Evolutionary conservation across 2,329 filamentous ascomycete genomes (phyloP).

Genomic region (Fusarium armeniacum): DNA sequence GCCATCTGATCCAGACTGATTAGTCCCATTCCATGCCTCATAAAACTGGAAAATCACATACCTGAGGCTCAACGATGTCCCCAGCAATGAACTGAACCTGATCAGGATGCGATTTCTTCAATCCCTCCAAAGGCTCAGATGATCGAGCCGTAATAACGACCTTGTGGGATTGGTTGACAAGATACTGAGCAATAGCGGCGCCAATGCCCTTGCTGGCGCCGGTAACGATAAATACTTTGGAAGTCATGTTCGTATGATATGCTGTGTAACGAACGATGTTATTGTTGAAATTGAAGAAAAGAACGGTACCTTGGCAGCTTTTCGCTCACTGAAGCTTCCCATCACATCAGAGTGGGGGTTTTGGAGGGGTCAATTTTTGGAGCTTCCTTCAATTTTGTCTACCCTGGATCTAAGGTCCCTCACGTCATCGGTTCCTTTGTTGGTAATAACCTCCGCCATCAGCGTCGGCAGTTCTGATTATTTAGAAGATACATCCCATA

Average conservation of each 20-base stretch:
- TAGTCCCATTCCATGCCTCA: neutral
- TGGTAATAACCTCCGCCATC: conserved; percentile 23
- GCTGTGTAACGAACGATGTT: conserved; percentile 1
- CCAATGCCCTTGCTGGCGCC: conserved; percentile 75
- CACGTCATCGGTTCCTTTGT: conserved; percentile 41
- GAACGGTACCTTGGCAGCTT: conserved; percentile 15
- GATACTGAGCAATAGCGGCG: conserved; percentile 65
- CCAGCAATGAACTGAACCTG: conserved; percentile 70
- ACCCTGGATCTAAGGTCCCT: conserved; percentile 39
- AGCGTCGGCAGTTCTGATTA: neutral
- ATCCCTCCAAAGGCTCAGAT: conserved; percentile 61
- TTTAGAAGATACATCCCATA: neutral
- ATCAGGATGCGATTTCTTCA: conserved; percentile 63
- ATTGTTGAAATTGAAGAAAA: conserved; percentile 6
- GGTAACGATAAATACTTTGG: conserved; percentile 78
- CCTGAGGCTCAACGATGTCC: conserved; percentile 66
- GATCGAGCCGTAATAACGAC: conserved; percentile 72
- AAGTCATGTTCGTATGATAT: conserved; percentile 55
- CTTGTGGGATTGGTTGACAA: conserved; percentile 68
- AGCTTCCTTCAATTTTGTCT: conserved; percentile 19
- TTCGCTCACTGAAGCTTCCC: conserved; percentile 11
- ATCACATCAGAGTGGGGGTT: conserved; percentile 32
- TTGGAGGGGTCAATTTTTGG: conserved; percentile 39
- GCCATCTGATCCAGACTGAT: conserved; percentile 61
- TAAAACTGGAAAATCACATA: neutral